Conservation (phyloP, 2,329 filamentous ascomycete species). For the Colletotrichum spaethianum region DNA sequence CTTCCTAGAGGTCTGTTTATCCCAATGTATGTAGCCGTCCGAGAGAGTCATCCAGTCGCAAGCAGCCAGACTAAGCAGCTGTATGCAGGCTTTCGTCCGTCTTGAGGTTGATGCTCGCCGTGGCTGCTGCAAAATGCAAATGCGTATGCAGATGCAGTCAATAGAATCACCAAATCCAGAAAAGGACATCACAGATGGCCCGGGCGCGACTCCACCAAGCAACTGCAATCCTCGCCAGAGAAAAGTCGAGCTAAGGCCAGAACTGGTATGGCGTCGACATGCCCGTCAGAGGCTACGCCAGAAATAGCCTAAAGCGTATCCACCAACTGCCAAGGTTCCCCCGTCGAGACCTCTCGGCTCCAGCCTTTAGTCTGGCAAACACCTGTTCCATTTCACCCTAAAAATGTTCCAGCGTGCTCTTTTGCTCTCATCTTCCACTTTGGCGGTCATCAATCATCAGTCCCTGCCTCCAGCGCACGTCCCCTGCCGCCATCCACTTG, state of each 20-base stretch:
- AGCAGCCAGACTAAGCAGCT: background rate
- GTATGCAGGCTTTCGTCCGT: background rate
- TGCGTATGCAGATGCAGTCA: too few species aligned
- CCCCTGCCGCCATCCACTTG: slow-evolving; percentile 1
- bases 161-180: background rate
- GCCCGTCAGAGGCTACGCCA: background rate
- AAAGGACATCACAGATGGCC: background rate
- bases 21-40: background rate
- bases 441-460: background rate
- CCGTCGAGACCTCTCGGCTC: background rate
- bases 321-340: slow-evolving; percentile 13
- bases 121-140: background rate
- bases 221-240: background rate
- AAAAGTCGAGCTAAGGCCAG: background rate
- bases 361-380: slow-evolving; percentile 23
- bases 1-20: background rate
- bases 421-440: slow-evolving; percentile 8
- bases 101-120: background rate
- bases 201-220: background rate
- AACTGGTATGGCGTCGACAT: slow-evolving; percentile 1
- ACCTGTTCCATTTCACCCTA: slow-evolving; percentile 13
- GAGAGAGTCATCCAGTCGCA: background rate
- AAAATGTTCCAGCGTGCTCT: slow-evolving; percentile 8
- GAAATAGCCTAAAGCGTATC: background rate
- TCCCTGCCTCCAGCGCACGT: slow-evolving; percentile 5